Base-by-base conservation (phyloP, 228 moss, liverwort and hornwort species). In the Sphagnum fallax region DNA sequence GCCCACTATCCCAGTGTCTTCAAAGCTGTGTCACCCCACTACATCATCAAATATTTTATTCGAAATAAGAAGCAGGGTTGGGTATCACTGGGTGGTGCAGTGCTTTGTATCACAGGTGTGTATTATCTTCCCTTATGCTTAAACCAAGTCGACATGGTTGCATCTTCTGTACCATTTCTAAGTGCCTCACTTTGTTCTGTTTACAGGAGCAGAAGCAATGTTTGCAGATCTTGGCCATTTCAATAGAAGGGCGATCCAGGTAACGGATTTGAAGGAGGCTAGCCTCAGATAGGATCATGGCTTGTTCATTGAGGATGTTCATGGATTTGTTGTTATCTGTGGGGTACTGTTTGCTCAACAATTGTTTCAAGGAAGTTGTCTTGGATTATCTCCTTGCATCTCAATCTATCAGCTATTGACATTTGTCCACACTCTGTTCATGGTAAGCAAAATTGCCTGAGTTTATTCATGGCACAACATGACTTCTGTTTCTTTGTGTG, bases 151-250 rank as follows among this genome's bases (percentile, higher is more conserved):
- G 9, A 55, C 9, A 55, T 55, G 55, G 55, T 55, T 8, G 55
- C 9, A 12, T 55, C 64, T 4, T 11, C 15, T 64, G 64, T 18
- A 10, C 8, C 4, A 55, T 55, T 8, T 55, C 55, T 55, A 55
- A 55, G 9, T 12, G 8, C 12, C 55, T 55, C 55, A 8, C 55
- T 55, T 55, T 55, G 9, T 12, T 55, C 55, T 64, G 68, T 58
- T 68, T 52, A 67, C 73, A 92, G 92, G 92, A 67, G 87, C 89
- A 18, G 92, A 92, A 70, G 87, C 92, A 61, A 81, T 89, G 76
- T 92, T 87, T 73, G 89, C 87, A 66, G 89, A 89, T 70, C 74
- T 92, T 53, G 92, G 92, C 55, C 92, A 92, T 69, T 92, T 92
- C 73, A 92, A 80, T 73, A 92, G 79, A 60, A 87, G 75, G n/a